Conservation (phyloP, 2,329 filamentous ascomycete genomes). For the Fusarium oxysporum region DNA sequence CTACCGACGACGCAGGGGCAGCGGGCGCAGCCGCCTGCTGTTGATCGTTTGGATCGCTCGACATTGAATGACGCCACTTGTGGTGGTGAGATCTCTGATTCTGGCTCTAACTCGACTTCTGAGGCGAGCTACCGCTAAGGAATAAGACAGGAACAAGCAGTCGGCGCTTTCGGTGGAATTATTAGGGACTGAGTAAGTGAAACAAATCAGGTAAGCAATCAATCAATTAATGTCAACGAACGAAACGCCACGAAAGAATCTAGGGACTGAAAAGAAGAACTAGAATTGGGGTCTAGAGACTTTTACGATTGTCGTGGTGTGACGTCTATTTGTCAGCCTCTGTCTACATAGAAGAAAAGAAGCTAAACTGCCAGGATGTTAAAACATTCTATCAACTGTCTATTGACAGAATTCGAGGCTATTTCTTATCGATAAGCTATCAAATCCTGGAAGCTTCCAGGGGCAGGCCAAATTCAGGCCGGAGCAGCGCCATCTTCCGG, state of each 20-base stretch:
- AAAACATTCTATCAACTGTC: neutral
- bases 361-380: neutral
- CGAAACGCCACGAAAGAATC: slow-evolving; percentile 1
- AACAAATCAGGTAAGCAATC: neutral
- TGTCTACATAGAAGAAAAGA: slow-evolving; percentile 6
- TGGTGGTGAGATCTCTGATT: slow-evolving; percentile 21
- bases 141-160: slow-evolving; percentile 12
- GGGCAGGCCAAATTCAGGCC: slow-evolving; percentile 11
- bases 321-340: slow-evolving; percentile 43
- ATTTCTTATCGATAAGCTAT: slow-evolving; percentile 23
- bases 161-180: slow-evolving; percentile 15
- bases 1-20: slow-evolving; percentile 29
- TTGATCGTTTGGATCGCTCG: slow-evolving; percentile 45
- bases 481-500: slow-evolving; percentile 16
- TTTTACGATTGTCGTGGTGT: slow-evolving; percentile 31
- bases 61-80: slow-evolving; percentile 38
- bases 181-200: neutral
- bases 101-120: neutral
- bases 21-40: slow-evolving; percentile 39
- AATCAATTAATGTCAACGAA: neutral
- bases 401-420: neutral
- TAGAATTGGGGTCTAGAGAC: neutral
- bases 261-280: slow-evolving; percentile 1
- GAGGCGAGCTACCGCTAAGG: slow-evolving; percentile 3
- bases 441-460: slow-evolving; percentile 8